A percentile compares a stretch with the other conserved stretches of the same genome.
phyloP scores from a whole-genome alignment of 257 asterid genomes.

The Scutellaria minor region DNA sequence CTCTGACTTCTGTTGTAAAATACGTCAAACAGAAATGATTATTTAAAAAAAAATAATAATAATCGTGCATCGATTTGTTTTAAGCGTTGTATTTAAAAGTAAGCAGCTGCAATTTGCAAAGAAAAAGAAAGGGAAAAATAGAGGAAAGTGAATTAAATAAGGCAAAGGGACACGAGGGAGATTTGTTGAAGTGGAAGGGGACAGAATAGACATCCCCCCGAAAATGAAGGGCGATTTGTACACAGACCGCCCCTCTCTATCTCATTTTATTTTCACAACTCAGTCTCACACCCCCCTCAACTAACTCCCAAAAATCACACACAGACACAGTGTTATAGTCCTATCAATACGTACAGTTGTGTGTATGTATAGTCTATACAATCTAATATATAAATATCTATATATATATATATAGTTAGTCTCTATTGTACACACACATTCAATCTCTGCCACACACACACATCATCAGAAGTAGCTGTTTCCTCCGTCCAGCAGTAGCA shows the following conservation, averaged over 20 bases:
- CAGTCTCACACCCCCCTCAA: conserved; percentile 35
- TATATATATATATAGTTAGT: background rate
- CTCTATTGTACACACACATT: conserved; percentile 23
- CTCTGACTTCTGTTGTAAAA: background rate
- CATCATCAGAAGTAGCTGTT: conserved; percentile 55
- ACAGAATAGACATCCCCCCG: conserved; percentile 97
- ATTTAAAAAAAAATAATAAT: background rate
- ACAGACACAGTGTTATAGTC: conserved; percentile 35
- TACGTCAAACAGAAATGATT: background rate
- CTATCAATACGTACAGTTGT: conserved; percentile 43
- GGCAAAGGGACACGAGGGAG: conserved; percentile 68
- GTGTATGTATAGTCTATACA: conserved; percentile 37
- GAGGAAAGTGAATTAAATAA: conserved; percentile 33
- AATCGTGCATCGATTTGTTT: background rate
- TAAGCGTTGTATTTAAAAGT: background rate
- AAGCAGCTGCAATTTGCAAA: background rate
- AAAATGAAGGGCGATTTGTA: conserved; percentile 75
- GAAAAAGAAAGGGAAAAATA: background rate
- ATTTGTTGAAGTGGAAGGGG: conserved; percentile 76
- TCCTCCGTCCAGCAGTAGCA: conserved; percentile 64
- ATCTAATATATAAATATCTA: background rate
- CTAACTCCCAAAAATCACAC: conserved; percentile 49
- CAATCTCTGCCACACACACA: conserved; percentile 44
- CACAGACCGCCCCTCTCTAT: conserved; percentile 19
- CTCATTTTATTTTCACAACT: background rate